These are phyloP conservation scores for Colletotrichum incanum DNA, from an alignment of 2,329 filamentous ascomycete genomes.

Conservation along the genomic window DNA sequence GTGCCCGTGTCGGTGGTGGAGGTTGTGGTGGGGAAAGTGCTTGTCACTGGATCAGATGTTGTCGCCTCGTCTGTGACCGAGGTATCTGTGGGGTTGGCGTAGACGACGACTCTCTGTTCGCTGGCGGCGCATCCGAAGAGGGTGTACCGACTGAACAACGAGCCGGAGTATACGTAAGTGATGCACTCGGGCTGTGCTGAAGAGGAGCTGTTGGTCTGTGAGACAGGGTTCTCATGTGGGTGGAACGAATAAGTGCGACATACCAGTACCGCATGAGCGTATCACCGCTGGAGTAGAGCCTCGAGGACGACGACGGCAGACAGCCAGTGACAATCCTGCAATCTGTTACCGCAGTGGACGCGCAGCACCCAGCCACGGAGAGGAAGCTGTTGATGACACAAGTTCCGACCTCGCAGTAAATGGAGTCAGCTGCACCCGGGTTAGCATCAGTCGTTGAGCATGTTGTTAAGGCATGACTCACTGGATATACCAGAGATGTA, in stretches of 20 bases:
- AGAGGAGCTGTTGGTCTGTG: conserved; percentile 43
- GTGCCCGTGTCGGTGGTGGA: conserved; percentile 3
- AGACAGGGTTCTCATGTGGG: not conserved
- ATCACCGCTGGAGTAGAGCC: conserved; percentile 45
- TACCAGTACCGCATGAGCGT: conserved; percentile 52
- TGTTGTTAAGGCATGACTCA: conserved; percentile 32
- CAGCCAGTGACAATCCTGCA: conserved; percentile 48
- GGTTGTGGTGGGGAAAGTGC: not conserved
- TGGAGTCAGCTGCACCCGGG: conserved; percentile 38
- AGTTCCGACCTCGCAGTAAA: conserved; percentile 49
- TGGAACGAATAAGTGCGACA: conserved; percentile 13
- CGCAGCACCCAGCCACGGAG: conserved; percentile 52
- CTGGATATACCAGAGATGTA: conserved; percentile 50
- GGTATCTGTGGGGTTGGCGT: conserved; percentile 43
- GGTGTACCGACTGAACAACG: conserved; percentile 48
- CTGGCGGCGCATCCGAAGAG: conserved; percentile 50
- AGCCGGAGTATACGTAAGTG: conserved; percentile 49
- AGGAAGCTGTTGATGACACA: conserved; percentile 51
- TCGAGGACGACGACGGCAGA: conserved; percentile 47
- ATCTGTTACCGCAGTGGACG: conserved; percentile 46
- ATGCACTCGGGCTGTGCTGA: conserved; percentile 48
- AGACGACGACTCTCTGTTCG: conserved; percentile 45
- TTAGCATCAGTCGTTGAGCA: conserved; percentile 33
- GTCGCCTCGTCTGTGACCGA: conserved; percentile 17
- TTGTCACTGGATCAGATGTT: conserved; percentile 3